These are phyloP conservation scores for Candida neerlandica DNA, from an alignment of 1,139 yeast genomes.

Conservation along the genomic window DNA sequence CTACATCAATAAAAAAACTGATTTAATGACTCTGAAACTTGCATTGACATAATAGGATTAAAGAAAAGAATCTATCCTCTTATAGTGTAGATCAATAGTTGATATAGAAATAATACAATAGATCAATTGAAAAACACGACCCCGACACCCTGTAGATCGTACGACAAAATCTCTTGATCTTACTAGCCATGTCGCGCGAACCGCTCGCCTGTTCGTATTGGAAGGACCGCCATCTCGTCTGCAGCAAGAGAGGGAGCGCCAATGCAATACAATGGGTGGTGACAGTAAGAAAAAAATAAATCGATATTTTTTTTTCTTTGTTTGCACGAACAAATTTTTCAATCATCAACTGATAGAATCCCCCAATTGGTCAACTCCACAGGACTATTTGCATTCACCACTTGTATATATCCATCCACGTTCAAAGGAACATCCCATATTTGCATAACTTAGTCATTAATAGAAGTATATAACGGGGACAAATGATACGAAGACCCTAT, in stretches of 20 bases:
- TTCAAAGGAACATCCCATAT: not conserved
- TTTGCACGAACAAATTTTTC: not conserved
- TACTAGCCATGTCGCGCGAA: too few species aligned
- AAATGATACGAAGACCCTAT: not conserved
- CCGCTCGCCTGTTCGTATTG: not conserved
- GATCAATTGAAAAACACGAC: not conserved
- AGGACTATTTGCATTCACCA: not conserved
- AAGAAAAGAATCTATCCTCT: not conserved
- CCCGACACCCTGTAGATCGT: not conserved
- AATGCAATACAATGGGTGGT: too few species aligned
- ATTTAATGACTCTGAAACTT: constrained; percentile 74
- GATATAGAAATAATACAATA: not conserved
- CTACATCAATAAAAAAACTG: constrained; percentile 57
- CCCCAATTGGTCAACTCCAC: not conserved
- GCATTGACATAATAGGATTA: constrained; percentile 1
- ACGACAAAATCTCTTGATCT: not conserved
- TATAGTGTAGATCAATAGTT: not conserved
- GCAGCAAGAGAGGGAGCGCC: not conserved
- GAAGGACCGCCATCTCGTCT: too few species aligned
- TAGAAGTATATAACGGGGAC: too few species aligned
- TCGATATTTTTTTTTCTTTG: not conserved
- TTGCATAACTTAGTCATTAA: not conserved
- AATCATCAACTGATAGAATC: not conserved
- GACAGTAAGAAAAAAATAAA: not conserved
- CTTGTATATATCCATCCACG: not conserved